phyloP scores from a whole-genome alignment of 129 eudicot genomes.

The Cynara cardunculus region DNA sequence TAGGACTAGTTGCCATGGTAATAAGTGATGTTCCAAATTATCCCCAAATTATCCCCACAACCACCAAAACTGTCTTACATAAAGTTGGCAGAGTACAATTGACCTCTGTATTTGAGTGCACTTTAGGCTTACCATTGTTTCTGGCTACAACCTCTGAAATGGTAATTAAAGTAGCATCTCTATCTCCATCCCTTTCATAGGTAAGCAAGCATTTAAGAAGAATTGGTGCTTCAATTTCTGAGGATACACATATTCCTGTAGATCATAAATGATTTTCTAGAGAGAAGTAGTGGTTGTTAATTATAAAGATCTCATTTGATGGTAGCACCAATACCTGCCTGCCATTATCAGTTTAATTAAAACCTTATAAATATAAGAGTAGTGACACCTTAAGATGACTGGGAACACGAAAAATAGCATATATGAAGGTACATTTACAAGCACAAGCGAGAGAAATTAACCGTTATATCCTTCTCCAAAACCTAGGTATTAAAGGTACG shows the following conservation, averaged over 20 bases:
- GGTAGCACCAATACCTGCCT: neutral
- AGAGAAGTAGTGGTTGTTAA: neutral
- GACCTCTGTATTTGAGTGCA: no score
- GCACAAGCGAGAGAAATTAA: no score
- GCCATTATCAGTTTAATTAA: neutral
- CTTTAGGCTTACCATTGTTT: no score
- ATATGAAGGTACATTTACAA: neutral
- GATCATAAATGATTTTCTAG: neutral
- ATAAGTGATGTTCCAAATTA: no score
- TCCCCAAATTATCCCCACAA: no score
- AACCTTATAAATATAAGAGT: neutral
- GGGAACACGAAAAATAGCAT: neutral
- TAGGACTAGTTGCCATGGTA: no score
- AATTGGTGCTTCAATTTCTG: neutral
- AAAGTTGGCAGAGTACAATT: no score
- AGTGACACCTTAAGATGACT: neutral
- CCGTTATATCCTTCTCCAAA: no score
- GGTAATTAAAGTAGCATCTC: neutral
- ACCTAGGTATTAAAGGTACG: neutral
- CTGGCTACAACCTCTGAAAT: no score
- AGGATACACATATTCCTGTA: neutral
- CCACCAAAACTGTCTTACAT: no score
- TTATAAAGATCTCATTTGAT: neutral
- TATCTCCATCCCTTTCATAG: neutral
- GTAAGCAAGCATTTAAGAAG: neutral